Evolutionary conservation across 306 rosid genomes (phyloP), one percentile per base, ranked within the genome.

Genomic region (Mimosa pudica): DNA sequence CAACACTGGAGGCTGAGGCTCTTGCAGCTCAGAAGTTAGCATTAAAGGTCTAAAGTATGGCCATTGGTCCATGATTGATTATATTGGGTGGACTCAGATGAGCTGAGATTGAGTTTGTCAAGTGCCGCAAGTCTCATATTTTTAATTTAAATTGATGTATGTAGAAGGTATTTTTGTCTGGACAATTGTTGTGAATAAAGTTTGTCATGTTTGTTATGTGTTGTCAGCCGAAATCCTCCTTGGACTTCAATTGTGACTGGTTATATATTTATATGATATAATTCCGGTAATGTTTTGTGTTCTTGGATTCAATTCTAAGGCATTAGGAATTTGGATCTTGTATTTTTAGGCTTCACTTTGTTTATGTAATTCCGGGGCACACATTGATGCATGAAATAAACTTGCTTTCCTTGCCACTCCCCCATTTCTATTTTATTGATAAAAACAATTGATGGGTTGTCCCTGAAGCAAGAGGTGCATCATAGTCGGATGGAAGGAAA

Each of bases 1-100:
- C 99, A 81, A 91, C 98, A 51, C 92, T 96, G 8, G 99, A 96
- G 89, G 96, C 97, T 73, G 98, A 96, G 84, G 98, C 97, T 82
- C 98, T 93, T 75, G 99, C 98, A 83, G 97, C 98, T 80, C 98
- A 93, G 89, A 96, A 91, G 88, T 30, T 96, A 49, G 86, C 96
- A 74, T 73, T 91, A 46, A 96, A 93, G 30, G 98, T 96, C 89
- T 93, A 81, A 81, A 46, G 51, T 90, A 79, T 11, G 51, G 77
- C 78, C 32, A 79, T 73, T 77, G 66, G 62, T 74, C 73, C 71
- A 74, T 69, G 70, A 45, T 51, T 51, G 70, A 51, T 46, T 46
- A 78, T 77, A 70, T 70, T 51, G 44, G 68, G 33, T 71, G 81
- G 83, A 82, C 79, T 48, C 68, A 52, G 36, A 14, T 61, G 32